phyloP scores from a whole-genome alignment of 768 basidiomycete genomes.

The Lactarius akahatsu region DNA sequence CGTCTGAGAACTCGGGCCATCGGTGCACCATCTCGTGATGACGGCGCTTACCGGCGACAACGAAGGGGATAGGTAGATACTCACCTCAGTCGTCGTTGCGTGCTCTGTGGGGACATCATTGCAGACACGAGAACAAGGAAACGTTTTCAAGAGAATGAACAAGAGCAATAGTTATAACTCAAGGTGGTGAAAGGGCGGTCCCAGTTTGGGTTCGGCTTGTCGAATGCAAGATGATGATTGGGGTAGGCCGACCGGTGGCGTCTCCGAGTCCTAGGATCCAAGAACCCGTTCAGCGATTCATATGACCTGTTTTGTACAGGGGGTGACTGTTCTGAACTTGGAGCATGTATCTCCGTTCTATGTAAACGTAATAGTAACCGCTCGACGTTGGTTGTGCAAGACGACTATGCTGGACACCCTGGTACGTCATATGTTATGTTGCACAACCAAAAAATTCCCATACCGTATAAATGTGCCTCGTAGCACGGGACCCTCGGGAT shows the following conservation, averaged over 20 bases:
- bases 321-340: constrained; percentile 5
- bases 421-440: too few relatives aligned
- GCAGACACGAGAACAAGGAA: neutral
- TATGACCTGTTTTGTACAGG: constrained; percentile 17
- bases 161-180: neutral
- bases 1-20: neutral
- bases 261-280: neutral
- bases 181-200: neutral
- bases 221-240: neutral
- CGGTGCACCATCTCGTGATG: neutral
- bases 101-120: neutral
- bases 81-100: neutral
- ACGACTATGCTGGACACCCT: too few relatives aligned
- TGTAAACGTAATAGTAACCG: constrained; percentile 7
- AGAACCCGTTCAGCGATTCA: constrained; percentile 10
- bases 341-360: constrained; percentile 9
- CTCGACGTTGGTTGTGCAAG: too few relatives aligned
- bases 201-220: neutral
- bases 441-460: too few relatives aligned
- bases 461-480: too few relatives aligned
- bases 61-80: neutral
- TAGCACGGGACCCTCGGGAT: too few relatives aligned
- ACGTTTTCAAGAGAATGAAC: neutral
- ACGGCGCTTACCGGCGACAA: neutral
- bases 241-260: neutral